A percentile compares a stretch with the other conserved stretches of the same genome.
phyloP scores from a whole-genome alignment of 1,139 yeast species.

The Lodderomyces margitis region DNA sequence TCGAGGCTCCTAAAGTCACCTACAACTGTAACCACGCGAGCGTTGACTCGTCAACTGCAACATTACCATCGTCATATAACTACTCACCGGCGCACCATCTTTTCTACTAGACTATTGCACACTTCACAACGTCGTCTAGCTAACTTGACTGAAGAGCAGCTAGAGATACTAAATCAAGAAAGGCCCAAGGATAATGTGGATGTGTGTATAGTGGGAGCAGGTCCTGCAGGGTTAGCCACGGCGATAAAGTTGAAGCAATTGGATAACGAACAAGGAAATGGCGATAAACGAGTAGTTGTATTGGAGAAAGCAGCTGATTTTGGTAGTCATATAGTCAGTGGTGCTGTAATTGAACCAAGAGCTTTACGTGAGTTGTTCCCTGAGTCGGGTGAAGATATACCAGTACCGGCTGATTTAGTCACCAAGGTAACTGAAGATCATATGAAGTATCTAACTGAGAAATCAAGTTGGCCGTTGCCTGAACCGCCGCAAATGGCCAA shows the following conservation, averaged over 20 bases:
- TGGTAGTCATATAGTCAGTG: conserved; percentile 89
- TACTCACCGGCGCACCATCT: not conserved
- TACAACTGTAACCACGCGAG: not conserved
- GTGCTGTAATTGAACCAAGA: conserved; percentile 89
- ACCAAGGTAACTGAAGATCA: conserved; percentile 69
- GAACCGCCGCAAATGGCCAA: conserved; percentile 93
- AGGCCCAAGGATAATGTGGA: conserved; percentile 85
- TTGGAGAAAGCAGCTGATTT: conserved; percentile 91
- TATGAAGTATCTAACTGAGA: conserved; percentile 64
- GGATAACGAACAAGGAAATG: conserved; percentile 65
- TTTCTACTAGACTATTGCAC: not conserved
- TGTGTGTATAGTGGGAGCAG: conserved; percentile 95
- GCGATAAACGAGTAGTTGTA: conserved; percentile 78
- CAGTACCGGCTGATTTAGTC: conserved; percentile 73
- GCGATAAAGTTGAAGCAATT: conserved; percentile 86
- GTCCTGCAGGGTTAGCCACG: conserved; percentile 95
- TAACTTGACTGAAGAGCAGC: conserved; percentile 1
- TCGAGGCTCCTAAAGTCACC: not conserved
- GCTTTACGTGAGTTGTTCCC: conserved; percentile 87
- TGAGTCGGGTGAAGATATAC: conserved; percentile 56
- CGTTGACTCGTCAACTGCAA: not conserved
- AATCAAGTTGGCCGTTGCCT: conserved; percentile 66
- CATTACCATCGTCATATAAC: not conserved
- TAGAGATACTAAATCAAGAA: conserved; percentile 27
- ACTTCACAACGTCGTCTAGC: not conserved